These are phyloP conservation scores for Solanum sparsipilum DNA, from an alignment of 257 asterid species.

Conservation along the genomic window DNA sequence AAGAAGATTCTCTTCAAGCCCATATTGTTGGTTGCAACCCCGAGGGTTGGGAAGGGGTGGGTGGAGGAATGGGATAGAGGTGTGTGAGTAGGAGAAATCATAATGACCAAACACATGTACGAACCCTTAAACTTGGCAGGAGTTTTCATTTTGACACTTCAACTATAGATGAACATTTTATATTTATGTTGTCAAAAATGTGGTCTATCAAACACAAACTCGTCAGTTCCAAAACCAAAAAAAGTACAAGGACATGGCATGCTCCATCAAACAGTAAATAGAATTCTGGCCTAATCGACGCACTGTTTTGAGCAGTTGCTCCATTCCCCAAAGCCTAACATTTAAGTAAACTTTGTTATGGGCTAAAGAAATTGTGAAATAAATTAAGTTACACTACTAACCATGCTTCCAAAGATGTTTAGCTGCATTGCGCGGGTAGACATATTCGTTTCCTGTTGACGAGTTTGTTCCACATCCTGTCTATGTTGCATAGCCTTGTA, in stretches of 20 bases:
- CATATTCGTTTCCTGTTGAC: conserved; percentile 32
- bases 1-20: not conserved
- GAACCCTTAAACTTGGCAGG: not conserved
- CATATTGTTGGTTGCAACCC: not conserved
- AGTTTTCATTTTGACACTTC: not conserved
- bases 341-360: not conserved
- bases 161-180: not conserved
- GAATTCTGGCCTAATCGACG: not conserved
- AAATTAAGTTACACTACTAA: conserved; percentile 13
- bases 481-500: conserved; percentile 11
- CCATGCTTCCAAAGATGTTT: conserved; percentile 74
- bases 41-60: not conserved
- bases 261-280: not conserved
- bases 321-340: not conserved
- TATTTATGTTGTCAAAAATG: not conserved
- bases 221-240: not conserved
- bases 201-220: not conserved
- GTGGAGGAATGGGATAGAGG: not conserved
- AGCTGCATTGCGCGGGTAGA: conserved; percentile 77
- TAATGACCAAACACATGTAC: not conserved
- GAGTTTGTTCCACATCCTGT: conserved; percentile 17
- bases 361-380: not conserved
- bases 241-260: not conserved
- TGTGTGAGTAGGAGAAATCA: not conserved
- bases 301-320: not conserved